Evolutionary conservation across 2,329 filamentous ascomycete species (phyloP).

Genomic region (Phaeomoniella chlamydospora): DNA sequence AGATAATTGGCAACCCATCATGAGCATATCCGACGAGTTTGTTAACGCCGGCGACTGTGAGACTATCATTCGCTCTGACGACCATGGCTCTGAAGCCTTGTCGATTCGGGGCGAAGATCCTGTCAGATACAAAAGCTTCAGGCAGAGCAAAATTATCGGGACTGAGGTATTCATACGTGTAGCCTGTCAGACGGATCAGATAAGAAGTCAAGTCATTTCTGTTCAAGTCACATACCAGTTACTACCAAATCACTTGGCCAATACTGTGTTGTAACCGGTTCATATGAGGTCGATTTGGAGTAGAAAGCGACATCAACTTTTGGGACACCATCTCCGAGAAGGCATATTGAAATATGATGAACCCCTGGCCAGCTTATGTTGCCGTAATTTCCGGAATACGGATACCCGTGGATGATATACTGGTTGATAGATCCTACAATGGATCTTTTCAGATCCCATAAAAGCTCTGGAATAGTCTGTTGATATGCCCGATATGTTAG

Average conservation of each 20-base stretch:
- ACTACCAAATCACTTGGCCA: too few species aligned
- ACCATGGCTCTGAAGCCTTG: slow-evolving; percentile 30
- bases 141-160: slow-evolving; percentile 28
- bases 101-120: slow-evolving; percentile 21
- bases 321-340: slow-evolving; percentile 29
- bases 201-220: too few species aligned
- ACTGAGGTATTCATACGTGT: slow-evolving; percentile 29
- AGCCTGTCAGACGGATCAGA: too few species aligned
- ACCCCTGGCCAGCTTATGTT: slow-evolving; percentile 37
- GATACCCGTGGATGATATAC: slow-evolving; percentile 28
- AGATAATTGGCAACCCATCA: slow-evolving; percentile 26
- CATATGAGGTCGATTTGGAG: too few species aligned
- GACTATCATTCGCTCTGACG: slow-evolving; percentile 18
- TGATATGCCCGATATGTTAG: slow-evolving; percentile 11
- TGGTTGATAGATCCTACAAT: slow-evolving; percentile 27
- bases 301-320: slow-evolving; percentile 30
- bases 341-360: slow-evolving; percentile 26
- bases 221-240: too few species aligned
- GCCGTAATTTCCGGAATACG: slow-evolving; percentile 25
- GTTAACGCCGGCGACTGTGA: slow-evolving; percentile 19
- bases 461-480: slow-evolving; percentile 12
- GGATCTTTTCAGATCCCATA: slow-evolving; percentile 22
- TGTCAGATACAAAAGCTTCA: slow-evolving; percentile 20
- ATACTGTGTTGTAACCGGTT: too few species aligned
- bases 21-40: slow-evolving; percentile 20